These are phyloP conservation scores for Immersiporthe knoxdaviesiana DNA, from an alignment of 2,329 filamentous ascomycete species.

Conservation along the genomic window DNA sequence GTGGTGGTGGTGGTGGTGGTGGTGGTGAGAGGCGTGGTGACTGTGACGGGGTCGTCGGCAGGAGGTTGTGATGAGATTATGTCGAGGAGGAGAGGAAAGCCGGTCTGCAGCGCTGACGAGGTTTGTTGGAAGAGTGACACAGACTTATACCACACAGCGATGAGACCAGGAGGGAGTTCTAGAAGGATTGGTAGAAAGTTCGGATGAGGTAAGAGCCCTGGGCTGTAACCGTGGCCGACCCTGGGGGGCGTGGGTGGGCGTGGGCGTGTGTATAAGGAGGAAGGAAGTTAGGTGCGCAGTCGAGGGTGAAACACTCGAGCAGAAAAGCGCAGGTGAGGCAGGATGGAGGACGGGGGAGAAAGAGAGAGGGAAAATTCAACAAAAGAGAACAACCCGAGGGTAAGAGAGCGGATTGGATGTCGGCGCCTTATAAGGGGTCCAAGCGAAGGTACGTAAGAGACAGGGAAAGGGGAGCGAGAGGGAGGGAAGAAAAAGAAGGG, in stretches of 20 bases:
- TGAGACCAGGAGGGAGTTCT: conserved; percentile 19
- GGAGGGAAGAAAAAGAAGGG: no score
- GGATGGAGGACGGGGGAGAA: conserved; percentile 22
- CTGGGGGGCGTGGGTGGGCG: not conserved
- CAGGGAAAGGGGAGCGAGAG: conserved; percentile 20
- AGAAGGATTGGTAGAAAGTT: not conserved
- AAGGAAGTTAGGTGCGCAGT: conserved; percentile 12
- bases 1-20: not conserved
- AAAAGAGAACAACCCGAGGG: conserved; percentile 27
- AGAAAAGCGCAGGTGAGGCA: conserved; percentile 22
- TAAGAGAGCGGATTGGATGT: conserved; percentile 27
- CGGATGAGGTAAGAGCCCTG: conserved; percentile 10
- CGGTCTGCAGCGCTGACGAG: conserved; percentile 15
- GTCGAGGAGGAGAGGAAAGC: conserved; percentile 13
- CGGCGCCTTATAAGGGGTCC: conserved; percentile 24
- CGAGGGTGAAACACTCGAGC: conserved; percentile 18
- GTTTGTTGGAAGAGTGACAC: conserved; percentile 17
- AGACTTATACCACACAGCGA: conserved; percentile 21
- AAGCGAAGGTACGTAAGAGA: conserved; percentile 23
- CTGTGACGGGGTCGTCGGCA: conserved; percentile 5
- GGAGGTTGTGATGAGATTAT: not conserved
- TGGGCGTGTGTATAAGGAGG: not conserved
- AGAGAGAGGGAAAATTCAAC: conserved; percentile 26
- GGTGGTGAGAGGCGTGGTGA: conserved; percentile 15
- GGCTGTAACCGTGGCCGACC: not conserved